Evolutionary conservation across 495 filamentous ascomycete genomes (phyloP), one percentile per base, ranked within the genome.

Genomic region (Venustampulla echinocandica): DNA sequence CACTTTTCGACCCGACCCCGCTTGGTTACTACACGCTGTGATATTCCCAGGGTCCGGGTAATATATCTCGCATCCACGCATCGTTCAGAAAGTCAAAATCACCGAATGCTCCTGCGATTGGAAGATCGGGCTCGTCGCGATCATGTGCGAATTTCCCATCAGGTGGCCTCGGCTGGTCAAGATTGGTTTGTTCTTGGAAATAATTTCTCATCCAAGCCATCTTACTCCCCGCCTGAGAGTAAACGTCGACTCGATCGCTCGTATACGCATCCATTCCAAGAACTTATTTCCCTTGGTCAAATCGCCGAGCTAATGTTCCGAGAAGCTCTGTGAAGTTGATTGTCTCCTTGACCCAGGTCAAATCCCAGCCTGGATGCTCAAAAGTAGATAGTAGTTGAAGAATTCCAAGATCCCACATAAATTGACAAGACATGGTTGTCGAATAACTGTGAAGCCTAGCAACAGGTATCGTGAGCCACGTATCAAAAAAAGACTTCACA

Each of bases 311-410:
- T 40, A 67, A 61, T 10, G 32, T 49, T 15, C 65, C 62, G n/a
- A 70, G 45, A 7, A 56, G 50, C 6, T 44, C 43, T 24, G 58
- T 42, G 0, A 70, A 49, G 45, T 63, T 34, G 1, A 68, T 56
- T 17, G 48, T 62, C 37, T 63, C 59, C 17, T 57, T 59, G 27
- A 67, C 62, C 10, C 55, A 61, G 28, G 60, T 53, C 15, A 54
- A 56, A 46, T 70, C 64, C 68, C 69, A 70, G 1, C 51, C 63
- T 35, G 65, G 64, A 37, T 70, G 59, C 17, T 61, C 42, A 6
- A 70, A 61, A 1, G 56, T 64, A 1, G 65, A 68, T 1, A 70
- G 59, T 4, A 61, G 56, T 32, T 67, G 64, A 44, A 71, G 59
- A 5, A 68, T 44, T 4, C 60, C 61, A 17, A 66, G 32, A 41